phyloP scores from a whole-genome alignment of 2,329 filamentous ascomycete species.

The Chrysosporium keratinophilum region DNA sequence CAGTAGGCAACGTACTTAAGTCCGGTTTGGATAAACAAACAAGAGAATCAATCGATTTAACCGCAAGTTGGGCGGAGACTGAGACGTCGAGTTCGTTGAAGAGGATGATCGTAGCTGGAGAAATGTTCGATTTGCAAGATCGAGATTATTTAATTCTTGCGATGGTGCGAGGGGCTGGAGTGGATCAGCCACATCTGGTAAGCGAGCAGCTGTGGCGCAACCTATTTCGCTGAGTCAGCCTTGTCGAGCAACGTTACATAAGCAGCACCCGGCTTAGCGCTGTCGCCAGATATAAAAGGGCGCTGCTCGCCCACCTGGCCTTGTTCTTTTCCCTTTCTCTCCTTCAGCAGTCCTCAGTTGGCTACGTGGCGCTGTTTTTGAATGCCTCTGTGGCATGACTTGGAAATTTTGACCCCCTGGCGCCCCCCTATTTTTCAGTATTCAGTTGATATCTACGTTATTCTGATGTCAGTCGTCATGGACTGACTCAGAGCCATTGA shows the following conservation, averaged over 20 bases:
- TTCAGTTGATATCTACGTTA: background rate
- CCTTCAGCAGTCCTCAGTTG: background rate
- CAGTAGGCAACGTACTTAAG: conserved; percentile 4
- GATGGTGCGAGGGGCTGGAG: conserved; percentile 5
- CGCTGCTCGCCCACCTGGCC: background rate
- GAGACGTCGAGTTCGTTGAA: conserved; percentile 75
- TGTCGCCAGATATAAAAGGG: conserved; percentile 11
- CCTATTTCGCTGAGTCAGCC: background rate
- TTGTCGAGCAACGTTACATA: background rate
- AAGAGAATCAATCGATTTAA: conserved; percentile 95
- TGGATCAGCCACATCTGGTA: conserved; percentile 19
- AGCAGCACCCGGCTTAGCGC: background rate
- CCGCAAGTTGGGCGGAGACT: conserved; percentile 97
- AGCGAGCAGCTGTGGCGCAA: conserved; percentile 30
- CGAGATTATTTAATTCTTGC: background rate
- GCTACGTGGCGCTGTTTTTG: conserved; percentile 3
- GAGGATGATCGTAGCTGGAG: conserved; percentile 2
- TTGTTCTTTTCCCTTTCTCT: background rate
- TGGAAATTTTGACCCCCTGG: background rate
- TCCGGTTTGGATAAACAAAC: conserved; percentile 30
- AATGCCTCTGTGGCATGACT: background rate
- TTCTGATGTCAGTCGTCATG: conserved; percentile 2
- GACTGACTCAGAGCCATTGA: background rate
- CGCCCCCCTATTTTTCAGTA: background rate
- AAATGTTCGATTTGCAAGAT: background rate